Conservation (phyloP, 2,329 filamentous ascomycete species). For the Dissoconium aciculare region DNA sequence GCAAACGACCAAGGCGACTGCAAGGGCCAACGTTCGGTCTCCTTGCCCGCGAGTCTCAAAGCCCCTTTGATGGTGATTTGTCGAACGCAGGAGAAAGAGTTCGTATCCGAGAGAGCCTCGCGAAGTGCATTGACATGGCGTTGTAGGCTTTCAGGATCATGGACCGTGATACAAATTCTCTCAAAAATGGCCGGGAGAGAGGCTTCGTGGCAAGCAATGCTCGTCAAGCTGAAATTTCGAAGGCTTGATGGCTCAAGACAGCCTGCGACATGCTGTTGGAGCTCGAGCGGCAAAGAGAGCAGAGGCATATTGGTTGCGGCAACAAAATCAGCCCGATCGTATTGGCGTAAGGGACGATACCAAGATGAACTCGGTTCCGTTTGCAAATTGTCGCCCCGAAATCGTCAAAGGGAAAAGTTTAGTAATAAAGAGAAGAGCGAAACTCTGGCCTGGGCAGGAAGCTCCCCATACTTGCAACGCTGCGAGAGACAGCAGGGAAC, state of each 20-base stretch:
- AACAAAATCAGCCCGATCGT: slow-evolving; percentile 1
- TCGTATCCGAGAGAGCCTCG: slow-evolving; percentile 1
- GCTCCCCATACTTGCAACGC: neutral
- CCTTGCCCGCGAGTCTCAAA: slow-evolving; percentile 1
- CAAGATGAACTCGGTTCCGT: neutral
- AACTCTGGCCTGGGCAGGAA: slow-evolving; percentile 1
- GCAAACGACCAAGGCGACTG: slow-evolving; percentile 1
- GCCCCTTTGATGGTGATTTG: slow-evolving; percentile 1
- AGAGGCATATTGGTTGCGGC: neutral
- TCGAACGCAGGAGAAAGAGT: neutral
- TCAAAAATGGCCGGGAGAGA: slow-evolving; percentile 1
- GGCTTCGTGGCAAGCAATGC: slow-evolving; percentile 1
- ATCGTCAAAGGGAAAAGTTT: neutral
- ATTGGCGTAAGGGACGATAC: neutral
- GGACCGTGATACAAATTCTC: slow-evolving; percentile 3
- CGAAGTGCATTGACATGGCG: slow-evolving; percentile 1
- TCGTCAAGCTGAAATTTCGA: slow-evolving; percentile 3
- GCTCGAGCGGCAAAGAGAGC: slow-evolving; percentile 1
- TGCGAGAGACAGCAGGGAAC: neutral
- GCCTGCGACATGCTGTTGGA: neutral
- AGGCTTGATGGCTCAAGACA: slow-evolving; percentile 1
- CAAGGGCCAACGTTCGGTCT: neutral
- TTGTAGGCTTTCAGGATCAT: slow-evolving; percentile 1
- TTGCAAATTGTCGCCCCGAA: neutral
- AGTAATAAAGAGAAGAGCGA: slow-evolving; percentile 1